Conservation (phyloP, 2,329 filamentous ascomycete species). For the Thelonectria blattea region DNA sequence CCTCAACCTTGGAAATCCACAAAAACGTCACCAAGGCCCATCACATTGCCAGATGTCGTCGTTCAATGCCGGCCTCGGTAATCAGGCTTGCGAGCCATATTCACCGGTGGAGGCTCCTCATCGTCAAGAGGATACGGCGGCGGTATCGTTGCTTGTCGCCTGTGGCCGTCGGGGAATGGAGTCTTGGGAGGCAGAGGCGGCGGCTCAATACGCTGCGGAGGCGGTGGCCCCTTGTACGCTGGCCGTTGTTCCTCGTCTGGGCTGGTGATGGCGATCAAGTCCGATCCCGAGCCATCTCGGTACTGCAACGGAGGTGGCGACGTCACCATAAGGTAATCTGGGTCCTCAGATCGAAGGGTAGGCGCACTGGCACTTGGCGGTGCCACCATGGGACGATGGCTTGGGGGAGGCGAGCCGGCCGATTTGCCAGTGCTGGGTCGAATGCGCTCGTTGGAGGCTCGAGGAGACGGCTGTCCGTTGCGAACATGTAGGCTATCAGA, state of each 20-base stretch:
- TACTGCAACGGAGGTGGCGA: conserved; percentile 66
- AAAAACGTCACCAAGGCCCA: neutral
- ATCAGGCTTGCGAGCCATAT: conserved; percentile 85
- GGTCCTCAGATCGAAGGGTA: conserved; percentile 45
- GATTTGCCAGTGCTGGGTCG: conserved; percentile 42
- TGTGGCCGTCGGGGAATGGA: conserved; percentile 62
- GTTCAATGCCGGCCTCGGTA: conserved; percentile 56
- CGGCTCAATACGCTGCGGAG: conserved; percentile 57
- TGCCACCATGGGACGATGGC: conserved; percentile 39
- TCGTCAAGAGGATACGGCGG: conserved; percentile 84
- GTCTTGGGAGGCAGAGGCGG: conserved; percentile 81
- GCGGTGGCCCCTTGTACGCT: conserved; percentile 40
- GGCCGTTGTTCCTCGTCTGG: conserved; percentile 62
- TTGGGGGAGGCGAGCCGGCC: conserved; percentile 37
- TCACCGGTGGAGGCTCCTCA: conserved; percentile 81
- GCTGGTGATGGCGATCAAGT: conserved; percentile 71
- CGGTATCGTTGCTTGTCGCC: conserved; percentile 45
- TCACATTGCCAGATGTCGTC: conserved; percentile 1
- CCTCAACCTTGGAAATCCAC: neutral
- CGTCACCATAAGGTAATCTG: conserved; percentile 61
- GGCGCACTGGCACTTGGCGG: conserved; percentile 41
- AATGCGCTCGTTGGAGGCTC: conserved; percentile 57
- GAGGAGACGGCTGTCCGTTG: conserved; percentile 51
- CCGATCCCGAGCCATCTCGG: conserved; percentile 62
- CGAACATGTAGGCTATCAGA: conserved; percentile 54